phyloP scores from a whole-genome alignment of 129 eudicot species.

The Escallonia herrerae region DNA sequence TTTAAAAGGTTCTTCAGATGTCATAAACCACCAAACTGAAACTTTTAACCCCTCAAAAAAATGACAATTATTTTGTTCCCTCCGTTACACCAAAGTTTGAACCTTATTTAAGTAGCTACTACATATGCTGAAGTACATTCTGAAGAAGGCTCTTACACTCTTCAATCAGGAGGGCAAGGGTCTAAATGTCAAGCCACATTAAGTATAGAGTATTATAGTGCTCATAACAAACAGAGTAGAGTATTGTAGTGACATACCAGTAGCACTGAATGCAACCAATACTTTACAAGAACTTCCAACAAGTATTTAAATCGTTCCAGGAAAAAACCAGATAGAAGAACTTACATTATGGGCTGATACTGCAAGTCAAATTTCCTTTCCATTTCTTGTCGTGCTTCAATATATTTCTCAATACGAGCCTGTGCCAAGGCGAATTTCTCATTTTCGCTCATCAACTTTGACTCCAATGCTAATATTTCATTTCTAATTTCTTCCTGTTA shows the following conservation, averaged over 20 bases:
- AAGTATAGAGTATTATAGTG: too few relatives aligned
- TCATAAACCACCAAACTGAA: too few relatives aligned
- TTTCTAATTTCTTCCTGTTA: slow-evolving; percentile 72
- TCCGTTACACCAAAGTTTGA: too few relatives aligned
- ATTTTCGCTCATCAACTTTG: slow-evolving; percentile 43
- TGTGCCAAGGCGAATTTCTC: slow-evolving; percentile 48
- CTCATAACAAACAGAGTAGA: too few relatives aligned
- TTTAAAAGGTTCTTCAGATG: too few relatives aligned
- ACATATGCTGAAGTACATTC: too few relatives aligned
- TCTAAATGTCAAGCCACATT: too few relatives aligned
- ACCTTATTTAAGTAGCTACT: too few relatives aligned
- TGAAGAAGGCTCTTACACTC: too few relatives aligned
- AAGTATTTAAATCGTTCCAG: not conserved
- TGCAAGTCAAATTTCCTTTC: slow-evolving; percentile 79
- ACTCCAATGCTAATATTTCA: slow-evolving; percentile 55
- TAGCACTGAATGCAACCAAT: not conserved
- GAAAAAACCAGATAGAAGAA: slow-evolving; percentile 11
- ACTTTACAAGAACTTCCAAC: not conserved
- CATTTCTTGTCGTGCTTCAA: slow-evolving; percentile 53
- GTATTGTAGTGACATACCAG: not conserved
- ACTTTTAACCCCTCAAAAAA: too few relatives aligned
- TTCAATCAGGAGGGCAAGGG: too few relatives aligned
- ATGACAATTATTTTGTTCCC: too few relatives aligned
- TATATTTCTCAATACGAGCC: slow-evolving; percentile 48
- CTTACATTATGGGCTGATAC: slow-evolving; percentile 81